phyloP scores from a whole-genome alignment of 768 basidiomycete genomes.

The Clavaria fumosa region DNA sequence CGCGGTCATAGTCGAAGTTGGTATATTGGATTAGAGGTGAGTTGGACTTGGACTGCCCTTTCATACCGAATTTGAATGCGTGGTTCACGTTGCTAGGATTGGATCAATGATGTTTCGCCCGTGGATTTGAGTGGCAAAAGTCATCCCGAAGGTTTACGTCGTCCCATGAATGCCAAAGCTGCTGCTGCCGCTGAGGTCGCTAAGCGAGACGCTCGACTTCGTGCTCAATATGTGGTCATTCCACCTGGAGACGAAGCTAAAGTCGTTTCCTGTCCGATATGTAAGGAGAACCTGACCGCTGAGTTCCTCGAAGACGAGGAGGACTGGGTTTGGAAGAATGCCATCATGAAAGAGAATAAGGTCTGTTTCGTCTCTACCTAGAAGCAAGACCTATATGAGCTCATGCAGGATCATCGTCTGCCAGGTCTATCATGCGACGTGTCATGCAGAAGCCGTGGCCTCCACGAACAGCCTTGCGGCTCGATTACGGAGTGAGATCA shows the following conservation, averaged over 20 bases:
- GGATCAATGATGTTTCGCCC: slow-evolving; percentile 62
- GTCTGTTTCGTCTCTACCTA: slow-evolving; percentile 33
- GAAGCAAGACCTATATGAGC: too few relatives aligned
- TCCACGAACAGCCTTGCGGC: slow-evolving; percentile 53
- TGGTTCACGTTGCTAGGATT: slow-evolving; percentile 66
- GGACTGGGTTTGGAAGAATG: slow-evolving; percentile 97
- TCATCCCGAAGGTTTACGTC: slow-evolving; percentile 37
- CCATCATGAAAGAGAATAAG: slow-evolving; percentile 67
- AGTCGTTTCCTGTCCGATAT: slow-evolving; percentile 79
- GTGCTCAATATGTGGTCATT: slow-evolving; percentile 69
- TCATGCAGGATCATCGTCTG: too few relatives aligned
- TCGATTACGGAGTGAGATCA: slow-evolving; percentile 47
- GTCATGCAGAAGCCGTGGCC: slow-evolving; percentile 65
- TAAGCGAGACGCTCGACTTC: slow-evolving; percentile 62
- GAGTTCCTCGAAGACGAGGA: slow-evolving; percentile 94
- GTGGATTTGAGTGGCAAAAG: slow-evolving; percentile 55
- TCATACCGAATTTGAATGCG: too few relatives aligned
- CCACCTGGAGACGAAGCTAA: slow-evolving; percentile 83
- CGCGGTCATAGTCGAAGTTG: slow-evolving; percentile 84
- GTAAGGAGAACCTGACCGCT: slow-evolving; percentile 83
- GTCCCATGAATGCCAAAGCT: slow-evolving; percentile 37
- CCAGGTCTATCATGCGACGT: slow-evolving; percentile 90
- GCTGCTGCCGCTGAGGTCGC: slow-evolving; percentile 47
- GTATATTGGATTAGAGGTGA: slow-evolving; percentile 72
- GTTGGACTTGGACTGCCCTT: too few relatives aligned